phyloP scores from a whole-genome alignment of 1,284 basidiomycete species.

The Nidula niveotomentosa region DNA sequence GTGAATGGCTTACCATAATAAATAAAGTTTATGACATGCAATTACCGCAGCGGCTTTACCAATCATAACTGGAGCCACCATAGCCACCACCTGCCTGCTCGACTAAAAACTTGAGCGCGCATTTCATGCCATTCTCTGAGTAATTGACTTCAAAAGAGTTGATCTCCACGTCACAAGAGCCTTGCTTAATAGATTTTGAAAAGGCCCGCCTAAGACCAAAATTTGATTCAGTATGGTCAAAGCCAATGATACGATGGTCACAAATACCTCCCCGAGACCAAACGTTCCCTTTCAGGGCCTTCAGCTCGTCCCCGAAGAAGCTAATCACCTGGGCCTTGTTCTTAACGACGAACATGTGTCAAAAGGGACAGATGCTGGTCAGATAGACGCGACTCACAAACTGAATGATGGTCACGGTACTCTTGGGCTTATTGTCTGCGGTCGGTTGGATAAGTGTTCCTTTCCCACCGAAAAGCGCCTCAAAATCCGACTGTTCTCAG shows the following conservation, averaged over 20 bases:
- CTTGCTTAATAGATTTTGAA: slow-evolving; percentile 32
- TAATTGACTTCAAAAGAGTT: slow-evolving; percentile 33
- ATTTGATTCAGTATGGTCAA: neutral
- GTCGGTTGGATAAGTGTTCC: slow-evolving; percentile 32
- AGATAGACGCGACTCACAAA: slow-evolving; percentile 22
- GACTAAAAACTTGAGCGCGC: slow-evolving; percentile 38
- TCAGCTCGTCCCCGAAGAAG: slow-evolving; percentile 34
- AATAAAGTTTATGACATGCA: no score
- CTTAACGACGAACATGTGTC: neutral
- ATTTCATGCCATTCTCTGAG: slow-evolving; percentile 40
- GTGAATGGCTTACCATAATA: no score
- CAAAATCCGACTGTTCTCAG: slow-evolving; percentile 31
- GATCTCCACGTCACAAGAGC: slow-evolving; percentile 29
- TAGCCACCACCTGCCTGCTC: slow-evolving; percentile 17
- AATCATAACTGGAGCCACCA: no score
- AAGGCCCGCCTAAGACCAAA: slow-evolving; percentile 10
- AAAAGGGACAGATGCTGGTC: no score
- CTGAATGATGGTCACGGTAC: slow-evolving; percentile 33
- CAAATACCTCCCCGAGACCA: slow-evolving; percentile 23
- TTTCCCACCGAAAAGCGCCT: slow-evolving; percentile 33
- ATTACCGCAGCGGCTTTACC: no score
- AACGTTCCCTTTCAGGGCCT: slow-evolving; percentile 32
- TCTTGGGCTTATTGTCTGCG: slow-evolving; percentile 33
- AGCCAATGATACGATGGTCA: slow-evolving; percentile 6
- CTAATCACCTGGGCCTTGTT: slow-evolving; percentile 15